Conservation (phyloP, 2,329 filamentous ascomycete genomes). For the Microthyrium microscopicum region DNA sequence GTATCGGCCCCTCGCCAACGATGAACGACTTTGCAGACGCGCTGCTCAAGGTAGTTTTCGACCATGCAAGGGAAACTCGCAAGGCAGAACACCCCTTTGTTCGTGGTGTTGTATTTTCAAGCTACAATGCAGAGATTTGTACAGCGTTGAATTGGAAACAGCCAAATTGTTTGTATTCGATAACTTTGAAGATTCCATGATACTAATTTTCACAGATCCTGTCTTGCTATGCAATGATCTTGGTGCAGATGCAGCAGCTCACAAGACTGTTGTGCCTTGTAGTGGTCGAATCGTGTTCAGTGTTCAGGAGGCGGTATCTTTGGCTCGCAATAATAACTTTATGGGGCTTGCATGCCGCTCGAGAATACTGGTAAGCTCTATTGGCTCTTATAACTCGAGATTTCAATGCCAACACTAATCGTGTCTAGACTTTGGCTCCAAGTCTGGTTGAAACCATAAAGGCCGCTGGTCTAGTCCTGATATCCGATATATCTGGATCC, state of each 20-base stretch:
- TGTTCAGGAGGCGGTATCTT: constrained; percentile 86
- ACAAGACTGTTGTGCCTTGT: neutral
- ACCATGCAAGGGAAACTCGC: constrained; percentile 61
- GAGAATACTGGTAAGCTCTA: constrained; percentile 56
- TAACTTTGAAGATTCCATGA: neutral
- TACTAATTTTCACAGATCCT: constrained; percentile 39
- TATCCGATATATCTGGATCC: constrained; percentile 64
- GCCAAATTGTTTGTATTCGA: constrained; percentile 56
- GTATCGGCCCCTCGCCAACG: constrained; percentile 59
- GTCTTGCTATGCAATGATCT: constrained; percentile 92
- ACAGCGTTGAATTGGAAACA: constrained; percentile 98
- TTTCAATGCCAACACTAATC: constrained; percentile 9
- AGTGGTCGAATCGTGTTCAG: constrained; percentile 51
- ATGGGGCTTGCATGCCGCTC: constrained; percentile 93
- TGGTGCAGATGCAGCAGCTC: constrained; percentile 27
- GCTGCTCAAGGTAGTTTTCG: constrained; percentile 72
- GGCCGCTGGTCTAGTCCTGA: constrained; percentile 78
- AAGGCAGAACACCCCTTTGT: constrained; percentile 51
- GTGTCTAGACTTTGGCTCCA: constrained; percentile 70
- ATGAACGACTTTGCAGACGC: constrained; percentile 77
- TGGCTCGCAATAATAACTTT: constrained; percentile 90
- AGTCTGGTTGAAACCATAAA: constrained; percentile 88
- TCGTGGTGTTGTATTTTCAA: constrained; percentile 83
- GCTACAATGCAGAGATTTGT: constrained; percentile 78
- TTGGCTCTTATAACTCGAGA: constrained; percentile 2